Evolutionary conservation across 2,329 filamentous ascomycete species (phyloP).

Genomic region (Stagonosporopsis rhizophila): DNA sequence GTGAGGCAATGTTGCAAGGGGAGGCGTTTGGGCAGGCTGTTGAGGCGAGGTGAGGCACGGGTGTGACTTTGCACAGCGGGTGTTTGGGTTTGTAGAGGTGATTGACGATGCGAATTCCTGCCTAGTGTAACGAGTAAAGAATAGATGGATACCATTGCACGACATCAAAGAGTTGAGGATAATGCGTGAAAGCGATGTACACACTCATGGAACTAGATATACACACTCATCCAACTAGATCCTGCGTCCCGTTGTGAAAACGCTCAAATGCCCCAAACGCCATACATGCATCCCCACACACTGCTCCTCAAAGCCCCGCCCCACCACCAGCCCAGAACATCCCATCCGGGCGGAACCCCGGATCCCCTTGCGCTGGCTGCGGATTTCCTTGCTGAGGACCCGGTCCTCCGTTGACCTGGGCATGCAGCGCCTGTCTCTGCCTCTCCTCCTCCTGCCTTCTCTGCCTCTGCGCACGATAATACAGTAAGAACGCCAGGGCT

Average conservation of each 20-base stretch:
- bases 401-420: neutral
- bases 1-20: slow-evolving; percentile 44
- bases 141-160: neutral
- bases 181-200: neutral
- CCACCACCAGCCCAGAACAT: slow-evolving; percentile 17
- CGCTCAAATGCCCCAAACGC: slow-evolving; percentile 6
- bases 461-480: slow-evolving; percentile 74
- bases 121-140: neutral
- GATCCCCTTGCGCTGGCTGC: neutral
- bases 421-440: slow-evolving; percentile 33
- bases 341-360: slow-evolving; percentile 4
- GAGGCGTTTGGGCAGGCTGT: slow-evolving; percentile 47
- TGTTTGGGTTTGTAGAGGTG: neutral
- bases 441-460: slow-evolving; percentile 53
- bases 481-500: slow-evolving; percentile 77
- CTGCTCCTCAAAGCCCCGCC: slow-evolving; percentile 3
- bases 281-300: slow-evolving; percentile 3
- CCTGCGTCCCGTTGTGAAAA: neutral
- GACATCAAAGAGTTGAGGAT: too few species aligned
- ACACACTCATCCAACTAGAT: neutral
- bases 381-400: neutral
- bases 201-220: neutral
- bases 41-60: slow-evolving; percentile 8
- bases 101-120: neutral
- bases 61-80: neutral